A percentile compares a stretch with the other conserved stretches of the same genome.
These are phyloP conservation scores for Pseudogymnoascus pannorum DNA, from an alignment of 2,329 filamentous ascomycete genomes.

Conservation along the genomic window DNA sequence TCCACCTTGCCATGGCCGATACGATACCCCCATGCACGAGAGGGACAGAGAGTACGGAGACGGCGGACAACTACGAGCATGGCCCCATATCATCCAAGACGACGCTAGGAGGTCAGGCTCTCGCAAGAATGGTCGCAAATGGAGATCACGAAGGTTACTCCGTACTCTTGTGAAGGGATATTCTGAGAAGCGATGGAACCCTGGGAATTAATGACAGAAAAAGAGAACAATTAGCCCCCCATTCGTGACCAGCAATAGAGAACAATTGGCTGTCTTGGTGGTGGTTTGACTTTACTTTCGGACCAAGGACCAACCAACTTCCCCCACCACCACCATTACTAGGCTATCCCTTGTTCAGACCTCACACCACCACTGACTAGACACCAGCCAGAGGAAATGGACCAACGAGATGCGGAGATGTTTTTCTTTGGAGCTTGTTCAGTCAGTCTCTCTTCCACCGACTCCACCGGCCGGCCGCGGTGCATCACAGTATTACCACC, in stretches of 20 bases:
- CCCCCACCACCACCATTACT: conserved; percentile 5
- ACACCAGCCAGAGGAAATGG: conserved; percentile 1
- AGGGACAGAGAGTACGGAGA: background rate
- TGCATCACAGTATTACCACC: conserved; percentile 2
- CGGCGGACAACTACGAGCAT: background rate
- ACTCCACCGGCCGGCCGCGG: conserved; percentile 6
- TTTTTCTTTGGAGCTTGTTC: conserved; percentile 3
- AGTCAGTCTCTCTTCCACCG: background rate
- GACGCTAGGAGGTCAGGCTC: conserved; percentile 6
- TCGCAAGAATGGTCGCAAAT: conserved; percentile 7
- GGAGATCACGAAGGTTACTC: background rate
- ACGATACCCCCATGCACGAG: background rate
- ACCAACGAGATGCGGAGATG: conserved; percentile 1
- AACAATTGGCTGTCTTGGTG: conserved; percentile 2
- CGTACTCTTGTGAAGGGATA: background rate
- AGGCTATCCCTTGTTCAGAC: conserved; percentile 7
- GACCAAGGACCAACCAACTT: conserved; percentile 7
- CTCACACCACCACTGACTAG: background rate
- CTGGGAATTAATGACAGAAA: conserved; percentile 7
- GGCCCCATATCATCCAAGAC: conserved; percentile 4
- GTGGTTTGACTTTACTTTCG: background rate
- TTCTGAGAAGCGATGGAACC: conserved; percentile 8
- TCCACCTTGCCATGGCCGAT: conserved; percentile 1
- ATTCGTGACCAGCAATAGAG: background rate
- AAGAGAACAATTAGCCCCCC: conserved; percentile 6